These are phyloP conservation scores for Candida awuae DNA, from an alignment of 805 yeast species.

Conservation along the genomic window DNA sequence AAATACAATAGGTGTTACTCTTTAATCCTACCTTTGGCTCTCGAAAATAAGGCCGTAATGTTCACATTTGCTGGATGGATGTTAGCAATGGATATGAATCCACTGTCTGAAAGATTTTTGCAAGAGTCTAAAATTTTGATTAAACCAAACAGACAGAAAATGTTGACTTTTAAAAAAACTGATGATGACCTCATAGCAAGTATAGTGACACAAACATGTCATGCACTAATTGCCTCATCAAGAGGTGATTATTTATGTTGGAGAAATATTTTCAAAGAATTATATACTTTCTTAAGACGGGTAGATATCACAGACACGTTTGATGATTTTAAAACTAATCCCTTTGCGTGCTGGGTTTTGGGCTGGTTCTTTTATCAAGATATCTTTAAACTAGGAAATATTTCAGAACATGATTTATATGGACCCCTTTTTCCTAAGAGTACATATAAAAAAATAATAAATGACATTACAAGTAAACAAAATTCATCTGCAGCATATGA, in stretches of 20 bases:
- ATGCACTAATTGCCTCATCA: not conserved
- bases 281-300: too few relatives aligned
- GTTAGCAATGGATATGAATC: not conserved
- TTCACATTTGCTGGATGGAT: constrained; percentile 6
- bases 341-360: not conserved
- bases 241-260: constrained; percentile 1
- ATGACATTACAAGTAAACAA: too few relatives aligned
- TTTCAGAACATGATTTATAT: not conserved
- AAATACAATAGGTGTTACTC: constrained; percentile 2
- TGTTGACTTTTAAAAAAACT: not conserved
- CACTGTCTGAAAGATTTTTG: not conserved
- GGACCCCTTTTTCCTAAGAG: constrained; percentile 3
- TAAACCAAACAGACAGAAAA: not conserved
- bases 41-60: constrained; percentile 1
- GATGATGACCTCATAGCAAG: not conserved
- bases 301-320: too few relatives aligned
- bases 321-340: too few relatives aligned
- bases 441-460: not conserved
- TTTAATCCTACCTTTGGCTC: not conserved
- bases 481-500: too few relatives aligned
- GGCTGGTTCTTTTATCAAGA: constrained; percentile 5
- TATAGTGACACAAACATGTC: constrained; percentile 1
- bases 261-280: constrained; percentile 1
- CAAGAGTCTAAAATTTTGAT: not conserved
- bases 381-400: constrained; percentile 1